A percentile compares a stretch with the other conserved stretches of the same genome.
These are phyloP conservation scores for Plasmodium adleri DNA, from an alignment of 169 alveolate species.

Conservation along the genomic window DNA sequence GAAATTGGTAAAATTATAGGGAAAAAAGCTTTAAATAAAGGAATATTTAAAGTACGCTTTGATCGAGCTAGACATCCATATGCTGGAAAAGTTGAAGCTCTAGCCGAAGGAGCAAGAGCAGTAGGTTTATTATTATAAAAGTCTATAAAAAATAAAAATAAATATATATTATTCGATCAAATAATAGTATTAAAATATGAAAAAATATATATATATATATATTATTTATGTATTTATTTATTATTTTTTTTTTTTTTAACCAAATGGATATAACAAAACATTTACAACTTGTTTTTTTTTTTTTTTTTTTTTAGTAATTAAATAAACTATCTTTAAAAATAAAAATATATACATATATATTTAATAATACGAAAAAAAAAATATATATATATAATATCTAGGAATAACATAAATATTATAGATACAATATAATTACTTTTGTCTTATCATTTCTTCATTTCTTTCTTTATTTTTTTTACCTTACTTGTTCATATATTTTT, in stretches of 20 bases:
- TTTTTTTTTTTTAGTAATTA: too few species aligned
- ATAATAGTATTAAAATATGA: background rate
- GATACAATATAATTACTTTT: too few species aligned
- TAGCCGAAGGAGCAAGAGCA: conserved; percentile 88
- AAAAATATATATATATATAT: conserved; percentile 1
- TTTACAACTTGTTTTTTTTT: too few species aligned
- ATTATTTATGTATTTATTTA: background rate
- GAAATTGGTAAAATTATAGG: conserved; percentile 85
- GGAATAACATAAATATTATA: too few species aligned
- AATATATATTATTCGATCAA: too few species aligned
- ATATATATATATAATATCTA: background rate
- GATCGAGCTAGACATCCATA: conserved; percentile 84
- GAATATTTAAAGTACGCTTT: conserved; percentile 80
- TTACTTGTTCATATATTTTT: background rate
- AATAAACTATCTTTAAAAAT: too few species aligned
- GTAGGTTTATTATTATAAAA: conserved; percentile 80
- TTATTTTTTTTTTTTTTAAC: too few species aligned
- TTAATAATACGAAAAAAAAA: background rate
- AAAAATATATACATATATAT: background rate
- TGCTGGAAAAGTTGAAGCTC: conserved; percentile 84
- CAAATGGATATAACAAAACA: too few species aligned
- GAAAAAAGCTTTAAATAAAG: conserved; percentile 80
- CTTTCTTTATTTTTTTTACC: background rate
- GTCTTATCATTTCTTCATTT: too few species aligned
- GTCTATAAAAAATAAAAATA: background rate